Evolutionary conservation across 495 filamentous ascomycete species (phyloP).

Genomic region (Penicillium cosmopolitanum): DNA sequence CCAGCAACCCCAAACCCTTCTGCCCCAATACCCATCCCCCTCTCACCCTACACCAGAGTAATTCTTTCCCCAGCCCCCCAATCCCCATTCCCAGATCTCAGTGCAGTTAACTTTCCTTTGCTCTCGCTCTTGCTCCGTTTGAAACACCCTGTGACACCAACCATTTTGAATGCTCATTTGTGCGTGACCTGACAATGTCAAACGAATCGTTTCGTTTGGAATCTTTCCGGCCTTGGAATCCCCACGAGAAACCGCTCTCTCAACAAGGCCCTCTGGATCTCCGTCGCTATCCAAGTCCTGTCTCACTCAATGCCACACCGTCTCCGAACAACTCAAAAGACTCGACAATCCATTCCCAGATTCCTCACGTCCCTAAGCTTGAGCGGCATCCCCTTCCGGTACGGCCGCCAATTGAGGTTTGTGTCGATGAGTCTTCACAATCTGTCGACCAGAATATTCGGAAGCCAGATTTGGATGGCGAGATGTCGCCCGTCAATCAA

Average conservation of each 20-base stretch:
- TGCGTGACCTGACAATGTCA: slow-evolving; percentile 8
- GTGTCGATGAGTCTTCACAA: slow-evolving; percentile 12
- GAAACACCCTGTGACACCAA: not conserved
- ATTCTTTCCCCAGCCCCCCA: not conserved
- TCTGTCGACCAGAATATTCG: slow-evolving; percentile 9
- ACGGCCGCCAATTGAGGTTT: slow-evolving; percentile 16
- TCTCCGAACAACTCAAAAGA: slow-evolving; percentile 1
- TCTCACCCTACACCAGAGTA: not conserved
- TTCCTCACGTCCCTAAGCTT: not conserved
- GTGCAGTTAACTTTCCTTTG: not conserved
- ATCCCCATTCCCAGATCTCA: too few species aligned
- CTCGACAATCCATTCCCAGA: not conserved
- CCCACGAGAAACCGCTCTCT: slow-evolving; percentile 15
- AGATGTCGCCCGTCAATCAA: not conserved
- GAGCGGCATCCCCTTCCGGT: slow-evolving; percentile 17
- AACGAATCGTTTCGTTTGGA: slow-evolving; percentile 17
- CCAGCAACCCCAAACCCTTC: not conserved
- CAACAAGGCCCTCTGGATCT: not conserved
- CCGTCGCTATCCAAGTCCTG: slow-evolving; percentile 23
- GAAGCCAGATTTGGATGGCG: not conserved
- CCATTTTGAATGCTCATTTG: not conserved
- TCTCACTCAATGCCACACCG: slow-evolving; percentile 18
- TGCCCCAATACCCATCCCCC: not conserved
- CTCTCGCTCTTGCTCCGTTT: not conserved
- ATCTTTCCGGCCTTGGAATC: slow-evolving; percentile 23